These are phyloP conservation scores for Fagus crenata DNA, from an alignment of 306 rosid genomes.

Conservation along the genomic window DNA sequence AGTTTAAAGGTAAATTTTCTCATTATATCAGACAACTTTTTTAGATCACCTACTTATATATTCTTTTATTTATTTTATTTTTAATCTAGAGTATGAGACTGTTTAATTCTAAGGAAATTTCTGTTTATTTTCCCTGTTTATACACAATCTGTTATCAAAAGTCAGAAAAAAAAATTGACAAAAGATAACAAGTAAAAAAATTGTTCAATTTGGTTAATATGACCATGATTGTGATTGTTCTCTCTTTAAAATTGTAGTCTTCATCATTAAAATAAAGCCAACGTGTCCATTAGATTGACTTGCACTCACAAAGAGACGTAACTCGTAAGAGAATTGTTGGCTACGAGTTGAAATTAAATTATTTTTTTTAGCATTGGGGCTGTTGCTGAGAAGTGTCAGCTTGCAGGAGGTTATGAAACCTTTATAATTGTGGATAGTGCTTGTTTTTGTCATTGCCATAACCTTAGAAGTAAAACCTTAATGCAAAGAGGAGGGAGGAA, in stretches of 20 bases:
- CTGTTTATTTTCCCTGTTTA: neutral
- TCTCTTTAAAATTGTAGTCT: neutral
- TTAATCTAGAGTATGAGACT: neutral
- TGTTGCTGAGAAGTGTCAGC: neutral
- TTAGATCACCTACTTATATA: neutral
- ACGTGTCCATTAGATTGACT: neutral
- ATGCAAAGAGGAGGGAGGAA: neutral
- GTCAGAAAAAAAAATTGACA: too few species aligned
- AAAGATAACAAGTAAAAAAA: neutral
- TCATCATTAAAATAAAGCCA: neutral
- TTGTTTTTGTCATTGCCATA: neutral
- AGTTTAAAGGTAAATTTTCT: constrained; percentile 63
- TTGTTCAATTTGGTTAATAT: neutral
- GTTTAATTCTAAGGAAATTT: neutral
- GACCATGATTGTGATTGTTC: neutral
- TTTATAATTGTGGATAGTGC: neutral
- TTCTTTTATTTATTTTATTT: constrained; percentile 3
- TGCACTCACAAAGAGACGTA: neutral
- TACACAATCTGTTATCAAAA: neutral
- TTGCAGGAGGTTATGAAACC: neutral
- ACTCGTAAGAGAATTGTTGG: neutral
- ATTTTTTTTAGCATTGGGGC: neutral
- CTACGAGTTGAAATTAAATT: neutral
- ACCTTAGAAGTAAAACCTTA: neutral
- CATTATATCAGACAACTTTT: neutral